A percentile compares a stretch with the other conserved stretches of the same genome.
Evolutionary conservation across 2,329 filamentous ascomycete genomes (phyloP).

Genomic region (Thyridium curvatum): DNA sequence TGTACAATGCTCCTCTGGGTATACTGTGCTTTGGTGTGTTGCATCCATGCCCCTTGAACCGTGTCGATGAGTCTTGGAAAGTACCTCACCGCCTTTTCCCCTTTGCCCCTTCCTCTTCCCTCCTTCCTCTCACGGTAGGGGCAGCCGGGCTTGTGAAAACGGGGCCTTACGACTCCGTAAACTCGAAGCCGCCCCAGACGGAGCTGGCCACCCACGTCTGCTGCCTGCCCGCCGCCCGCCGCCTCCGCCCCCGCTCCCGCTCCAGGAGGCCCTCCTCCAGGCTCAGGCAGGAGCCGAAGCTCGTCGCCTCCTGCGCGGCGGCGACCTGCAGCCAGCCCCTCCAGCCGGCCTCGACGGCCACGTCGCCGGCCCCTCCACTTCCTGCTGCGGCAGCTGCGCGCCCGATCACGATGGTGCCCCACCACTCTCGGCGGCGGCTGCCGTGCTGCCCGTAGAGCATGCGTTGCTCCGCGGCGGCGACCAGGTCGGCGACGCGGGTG

Average conservation of each 20-base stretch:
- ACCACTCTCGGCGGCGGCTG: constrained; percentile 43
- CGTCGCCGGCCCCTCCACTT: constrained; percentile 18
- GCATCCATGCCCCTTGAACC: too few species aligned
- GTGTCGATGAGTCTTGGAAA: too few species aligned
- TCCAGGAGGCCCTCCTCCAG: constrained; percentile 38
- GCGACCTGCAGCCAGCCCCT: constrained; percentile 47
- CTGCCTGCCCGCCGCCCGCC: constrained; percentile 24
- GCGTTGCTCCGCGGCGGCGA: constrained; percentile 34
- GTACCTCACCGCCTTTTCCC: too few species aligned
- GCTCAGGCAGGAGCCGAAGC: constrained; percentile 31
- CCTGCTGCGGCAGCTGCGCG: constrained; percentile 17
- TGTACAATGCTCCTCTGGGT: too few species aligned
- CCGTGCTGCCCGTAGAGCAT: constrained; percentile 43
- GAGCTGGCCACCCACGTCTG: constrained; percentile 39
- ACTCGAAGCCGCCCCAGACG: constrained; percentile 42
- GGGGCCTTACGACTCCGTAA: constrained; percentile 11
- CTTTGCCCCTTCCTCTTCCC: too few species aligned
- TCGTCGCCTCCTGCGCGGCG: constrained; percentile 30
- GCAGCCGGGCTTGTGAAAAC: too few species aligned
- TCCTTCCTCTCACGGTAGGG: too few species aligned
- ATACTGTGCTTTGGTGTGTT: too few species aligned
- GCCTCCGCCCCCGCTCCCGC: constrained; percentile 29
- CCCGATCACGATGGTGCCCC: constrained; percentile 52
- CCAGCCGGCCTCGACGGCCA: constrained; percentile 29
- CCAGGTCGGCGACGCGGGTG: constrained; percentile 16